These are phyloP conservation scores for Cyberlindnera xylosilytica DNA, from an alignment of 805 yeast species.

Conservation along the genomic window DNA sequence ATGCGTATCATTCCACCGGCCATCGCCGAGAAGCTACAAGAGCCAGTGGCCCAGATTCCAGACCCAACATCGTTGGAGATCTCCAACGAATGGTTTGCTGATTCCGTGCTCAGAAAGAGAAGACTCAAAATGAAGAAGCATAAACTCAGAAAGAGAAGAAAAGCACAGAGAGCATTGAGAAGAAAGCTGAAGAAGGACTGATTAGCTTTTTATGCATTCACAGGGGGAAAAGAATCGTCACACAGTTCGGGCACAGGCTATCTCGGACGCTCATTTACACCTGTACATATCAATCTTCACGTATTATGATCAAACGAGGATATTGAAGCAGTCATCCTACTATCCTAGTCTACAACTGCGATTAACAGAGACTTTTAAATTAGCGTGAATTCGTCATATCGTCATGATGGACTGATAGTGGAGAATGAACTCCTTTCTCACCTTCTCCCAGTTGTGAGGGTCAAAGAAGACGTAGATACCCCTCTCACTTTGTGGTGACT, in stretches of 20 bases:
- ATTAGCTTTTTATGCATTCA: too few relatives aligned
- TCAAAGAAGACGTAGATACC: slow-evolving; percentile 94
- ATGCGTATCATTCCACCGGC: slow-evolving; percentile 23
- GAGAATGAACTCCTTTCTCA: slow-evolving; percentile 65
- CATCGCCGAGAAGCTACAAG: slow-evolving; percentile 20
- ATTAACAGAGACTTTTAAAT: neutral
- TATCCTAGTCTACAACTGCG: too few relatives aligned
- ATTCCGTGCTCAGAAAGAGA: slow-evolving; percentile 80
- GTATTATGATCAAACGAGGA: neutral
- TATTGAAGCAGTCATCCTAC: neutral
- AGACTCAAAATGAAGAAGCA: slow-evolving; percentile 96
- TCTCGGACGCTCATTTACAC: neutral
- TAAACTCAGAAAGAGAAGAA: slow-evolving; percentile 95
- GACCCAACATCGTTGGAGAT: slow-evolving; percentile 1
- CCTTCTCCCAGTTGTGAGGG: slow-evolving; percentile 94
- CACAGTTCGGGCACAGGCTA: neutral
- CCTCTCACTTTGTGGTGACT: slow-evolving; percentile 81
- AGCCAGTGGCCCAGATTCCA: slow-evolving; percentile 7
- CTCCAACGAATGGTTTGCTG: slow-evolving; percentile 32
- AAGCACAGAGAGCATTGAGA: slow-evolving; percentile 80
- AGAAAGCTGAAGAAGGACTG: slow-evolving; percentile 43
- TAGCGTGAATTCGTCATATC: slow-evolving; percentile 5
- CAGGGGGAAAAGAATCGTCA: too few relatives aligned
- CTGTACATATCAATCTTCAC: neutral
- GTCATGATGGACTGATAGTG: slow-evolving; percentile 62